These are phyloP conservation scores for Aspergillus tamarii DNA, from an alignment of 2,329 filamentous ascomycete species.

Conservation along the genomic window DNA sequence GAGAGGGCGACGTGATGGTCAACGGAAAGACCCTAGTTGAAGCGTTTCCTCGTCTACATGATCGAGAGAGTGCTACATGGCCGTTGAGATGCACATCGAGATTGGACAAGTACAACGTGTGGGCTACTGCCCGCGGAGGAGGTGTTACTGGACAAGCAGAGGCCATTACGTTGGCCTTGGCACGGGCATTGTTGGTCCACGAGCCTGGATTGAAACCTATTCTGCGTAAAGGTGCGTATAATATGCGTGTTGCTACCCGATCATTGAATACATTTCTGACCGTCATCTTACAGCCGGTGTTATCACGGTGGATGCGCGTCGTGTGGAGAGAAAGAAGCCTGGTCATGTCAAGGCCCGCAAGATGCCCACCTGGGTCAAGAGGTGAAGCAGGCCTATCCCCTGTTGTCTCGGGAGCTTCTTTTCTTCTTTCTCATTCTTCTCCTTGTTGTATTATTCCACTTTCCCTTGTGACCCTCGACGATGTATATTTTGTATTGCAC, in stretches of 20 bases:
- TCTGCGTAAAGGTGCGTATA: slow-evolving; percentile 78
- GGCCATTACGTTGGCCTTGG: slow-evolving; percentile 85
- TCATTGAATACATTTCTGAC: slow-evolving; percentile 21
- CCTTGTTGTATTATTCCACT: slow-evolving; percentile 26
- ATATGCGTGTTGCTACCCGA: not conserved
- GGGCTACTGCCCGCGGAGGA: slow-evolving; percentile 80
- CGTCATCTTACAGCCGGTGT: slow-evolving; percentile 71
- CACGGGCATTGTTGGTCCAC: slow-evolving; percentile 84
- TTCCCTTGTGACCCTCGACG: slow-evolving; percentile 19
- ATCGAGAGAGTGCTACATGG: slow-evolving; percentile 94
- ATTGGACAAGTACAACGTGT: slow-evolving; percentile 96
- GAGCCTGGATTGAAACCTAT: slow-evolving; percentile 89
- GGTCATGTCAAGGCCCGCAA: slow-evolving; percentile 96
- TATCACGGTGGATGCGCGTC: slow-evolving; percentile 86
- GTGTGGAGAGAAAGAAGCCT: slow-evolving; percentile 97
- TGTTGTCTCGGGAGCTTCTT: slow-evolving; percentile 23
- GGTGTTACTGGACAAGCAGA: slow-evolving; percentile 95
- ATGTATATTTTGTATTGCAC: slow-evolving; percentile 23
- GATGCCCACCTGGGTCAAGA: slow-evolving; percentile 97
- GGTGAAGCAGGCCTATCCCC: slow-evolving; percentile 45
- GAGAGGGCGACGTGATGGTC: slow-evolving; percentile 83
- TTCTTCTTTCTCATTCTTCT: slow-evolving; percentile 14
- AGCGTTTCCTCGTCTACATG: slow-evolving; percentile 84
- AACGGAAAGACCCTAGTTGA: slow-evolving; percentile 86
- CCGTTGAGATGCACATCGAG: slow-evolving; percentile 79